Evolutionary conservation across 2,329 filamentous ascomycete genomes (phyloP).

Genomic region (Colletotrichum sp.): DNA sequence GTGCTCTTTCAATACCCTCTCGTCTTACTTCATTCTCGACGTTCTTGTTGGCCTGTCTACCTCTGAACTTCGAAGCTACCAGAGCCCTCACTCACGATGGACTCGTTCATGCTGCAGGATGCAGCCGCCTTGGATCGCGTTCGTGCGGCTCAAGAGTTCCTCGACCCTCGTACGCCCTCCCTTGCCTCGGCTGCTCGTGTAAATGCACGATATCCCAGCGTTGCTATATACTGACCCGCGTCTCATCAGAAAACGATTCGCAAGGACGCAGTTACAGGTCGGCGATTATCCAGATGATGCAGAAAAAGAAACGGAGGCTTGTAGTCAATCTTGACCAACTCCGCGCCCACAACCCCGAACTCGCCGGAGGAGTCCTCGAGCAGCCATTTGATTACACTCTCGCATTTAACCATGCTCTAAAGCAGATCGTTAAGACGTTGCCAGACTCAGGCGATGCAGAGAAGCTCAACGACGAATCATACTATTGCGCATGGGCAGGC

Average conservation of each 20-base stretch:
- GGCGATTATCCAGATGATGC: slow-evolving; percentile 82
- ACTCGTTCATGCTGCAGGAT: slow-evolving; percentile 78
- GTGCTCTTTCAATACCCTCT: neutral
- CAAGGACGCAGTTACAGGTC: slow-evolving; percentile 79
- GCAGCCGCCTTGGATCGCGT: slow-evolving; percentile 84
- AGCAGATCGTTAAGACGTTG: slow-evolving; percentile 83
- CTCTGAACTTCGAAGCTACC: neutral
- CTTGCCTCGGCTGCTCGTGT: neutral
- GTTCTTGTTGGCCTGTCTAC: neutral
- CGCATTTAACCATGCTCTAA: slow-evolving; percentile 90
- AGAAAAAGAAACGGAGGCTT: slow-evolving; percentile 69
- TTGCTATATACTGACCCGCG: neutral
- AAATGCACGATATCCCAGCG: slow-evolving; percentile 19
- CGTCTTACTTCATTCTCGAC: neutral
- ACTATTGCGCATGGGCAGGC: slow-evolving; percentile 97
- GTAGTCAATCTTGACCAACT: slow-evolving; percentile 89
- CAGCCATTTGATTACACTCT: slow-evolving; percentile 87
- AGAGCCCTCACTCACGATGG: slow-evolving; percentile 56
- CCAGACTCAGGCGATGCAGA: slow-evolving; percentile 78
- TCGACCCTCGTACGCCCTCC: slow-evolving; percentile 80
- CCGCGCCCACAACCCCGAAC: slow-evolving; percentile 81
- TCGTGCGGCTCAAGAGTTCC: slow-evolving; percentile 87
- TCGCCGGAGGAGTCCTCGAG: slow-evolving; percentile 80
- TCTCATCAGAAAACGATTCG: slow-evolving; percentile 47
- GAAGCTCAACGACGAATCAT: slow-evolving; percentile 78